Evolutionary conservation across 495 filamentous ascomycete genomes (phyloP), one percentile per base, ranked within the genome.

Genomic region (Entonaema liquescens): DNA sequence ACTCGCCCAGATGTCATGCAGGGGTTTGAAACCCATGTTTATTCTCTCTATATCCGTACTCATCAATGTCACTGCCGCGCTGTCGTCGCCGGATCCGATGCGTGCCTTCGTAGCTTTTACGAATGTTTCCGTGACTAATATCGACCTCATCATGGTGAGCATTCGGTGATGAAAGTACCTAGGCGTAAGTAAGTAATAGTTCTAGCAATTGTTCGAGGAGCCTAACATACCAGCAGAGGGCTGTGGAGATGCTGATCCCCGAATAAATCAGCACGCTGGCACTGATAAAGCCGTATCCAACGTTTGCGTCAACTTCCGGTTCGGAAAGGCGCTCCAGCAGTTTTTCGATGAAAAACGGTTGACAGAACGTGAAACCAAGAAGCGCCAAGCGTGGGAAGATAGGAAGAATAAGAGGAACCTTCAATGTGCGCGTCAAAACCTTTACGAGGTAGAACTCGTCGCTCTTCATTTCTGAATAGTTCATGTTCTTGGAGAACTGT

Each of bases 281-380:
- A n/a, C 42, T 17, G 2, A 47, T 47, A 8, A 47, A 47, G 8
- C 42, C 42, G 3, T 47, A 47, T 47, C 42, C 42, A 8, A 47
- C 42, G 8, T 47, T 47, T 47, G 42, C 42, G 17, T 47, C 42
- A 2, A 47, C 17, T 9, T 12, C 42, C 2, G 42, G 42, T 17
- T 23, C 78, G 79, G 2, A 85, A 4, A 86, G 83, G 52, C 86
- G 77, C 0, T 67, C 72, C 5, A 90, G 72, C 0, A 87, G 82
- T 11, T 83, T 77, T 28, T 88, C 78, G 21, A 91, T 83, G 12
- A 93, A 81, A 55, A 92, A 84, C 0, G 90, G 90, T 68, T 92
- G 90, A 59, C 84, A 85, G 52, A 90, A 87, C 19, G 82, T 87
- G 68, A 93, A 89, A 12, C 63, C 78, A 4, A 67, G 65, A 44